Conservation (phyloP, 2,329 filamentous ascomycete species). For the Orbilia oligospora region DNA sequence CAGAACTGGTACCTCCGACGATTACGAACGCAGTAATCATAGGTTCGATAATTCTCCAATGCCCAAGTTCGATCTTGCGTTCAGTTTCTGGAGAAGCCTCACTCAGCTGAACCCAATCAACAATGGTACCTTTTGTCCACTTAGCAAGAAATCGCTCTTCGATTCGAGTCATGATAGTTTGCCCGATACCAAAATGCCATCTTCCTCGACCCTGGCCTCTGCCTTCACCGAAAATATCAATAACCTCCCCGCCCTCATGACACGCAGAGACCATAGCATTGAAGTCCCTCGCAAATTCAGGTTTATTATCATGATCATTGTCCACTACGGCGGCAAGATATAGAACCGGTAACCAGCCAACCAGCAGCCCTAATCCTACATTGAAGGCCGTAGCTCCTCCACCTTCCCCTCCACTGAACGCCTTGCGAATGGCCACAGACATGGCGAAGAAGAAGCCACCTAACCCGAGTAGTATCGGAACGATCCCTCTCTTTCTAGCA, state of each 20-base stretch:
- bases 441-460: conserved; percentile 58
- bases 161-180: conserved; percentile 67
- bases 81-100: conserved; percentile 5
- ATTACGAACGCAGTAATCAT: conserved; percentile 66
- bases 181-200: conserved; percentile 68
- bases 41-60: conserved; percentile 68
- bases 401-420: conserved; percentile 39
- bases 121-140: neutral
- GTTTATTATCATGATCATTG: conserved; percentile 68
- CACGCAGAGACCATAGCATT: conserved; percentile 65
- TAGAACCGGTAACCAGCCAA: conserved; percentile 69
- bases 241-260: conserved; percentile 45
- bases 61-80: conserved; percentile 66
- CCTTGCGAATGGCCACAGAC: conserved; percentile 51
- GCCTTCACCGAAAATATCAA: conserved; percentile 67
- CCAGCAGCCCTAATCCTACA: conserved; percentile 62
- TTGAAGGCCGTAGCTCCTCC: conserved; percentile 44
- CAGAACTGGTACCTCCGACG: conserved; percentile 66
- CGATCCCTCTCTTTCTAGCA: conserved; percentile 39
- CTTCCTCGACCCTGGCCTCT: conserved; percentile 67
- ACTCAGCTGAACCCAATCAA: conserved; percentile 38
- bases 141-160: conserved; percentile 48
- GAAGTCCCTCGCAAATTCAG: conserved; percentile 67
- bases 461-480: conserved; percentile 48
- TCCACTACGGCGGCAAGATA: conserved; percentile 69